Conservation (phyloP, 495 filamentous ascomycete genomes). For the Hyaloscypha bicolor region DNA sequence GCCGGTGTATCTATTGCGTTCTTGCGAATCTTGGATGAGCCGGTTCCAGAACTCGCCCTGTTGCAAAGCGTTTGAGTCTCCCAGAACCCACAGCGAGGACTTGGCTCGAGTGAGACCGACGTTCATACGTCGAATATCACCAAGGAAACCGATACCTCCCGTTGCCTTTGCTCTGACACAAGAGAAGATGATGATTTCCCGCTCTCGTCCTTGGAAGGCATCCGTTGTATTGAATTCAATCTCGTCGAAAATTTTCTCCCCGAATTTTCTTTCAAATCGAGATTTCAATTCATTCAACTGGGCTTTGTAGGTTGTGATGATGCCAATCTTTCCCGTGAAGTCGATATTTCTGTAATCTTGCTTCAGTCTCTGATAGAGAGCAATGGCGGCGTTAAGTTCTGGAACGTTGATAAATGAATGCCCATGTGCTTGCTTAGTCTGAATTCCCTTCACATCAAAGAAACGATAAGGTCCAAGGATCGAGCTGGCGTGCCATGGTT, state of each 20-base stretch:
- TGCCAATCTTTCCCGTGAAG: constrained; percentile 82
- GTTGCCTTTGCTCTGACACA: constrained; percentile 88
- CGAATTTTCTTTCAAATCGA: constrained; percentile 70
- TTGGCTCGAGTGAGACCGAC: constrained; percentile 96
- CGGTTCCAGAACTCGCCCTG: constrained; percentile 90
- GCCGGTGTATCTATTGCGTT: constrained; percentile 72
- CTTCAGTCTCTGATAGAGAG: constrained; percentile 75
- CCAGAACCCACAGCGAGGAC: constrained; percentile 92
- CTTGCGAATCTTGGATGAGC: constrained; percentile 77
- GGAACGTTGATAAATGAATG: constrained; percentile 90
- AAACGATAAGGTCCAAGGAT: constrained; percentile 94
- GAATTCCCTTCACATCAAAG: constrained; percentile 91
- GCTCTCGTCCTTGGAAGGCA: constrained; percentile 95
- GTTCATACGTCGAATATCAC: constrained; percentile 98
- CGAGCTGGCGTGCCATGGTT: constrained; percentile 81
- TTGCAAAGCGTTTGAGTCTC: constrained; percentile 80
- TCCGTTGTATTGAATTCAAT: constrained; percentile 99
- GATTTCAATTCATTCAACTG: constrained; percentile 80
- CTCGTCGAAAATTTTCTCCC: constrained; percentile 69
- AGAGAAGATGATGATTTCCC: constrained; percentile 98
- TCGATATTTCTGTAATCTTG: constrained; percentile 69
- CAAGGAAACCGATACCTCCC: constrained; percentile 95
- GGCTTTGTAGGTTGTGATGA: constrained; percentile 96
- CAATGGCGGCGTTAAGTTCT: constrained; percentile 82
- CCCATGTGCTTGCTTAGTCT: constrained; percentile 72